Evolutionary conservation across 2,329 filamentous ascomycete genomes (phyloP).

Genomic region (Verticillium isaacii): DNA sequence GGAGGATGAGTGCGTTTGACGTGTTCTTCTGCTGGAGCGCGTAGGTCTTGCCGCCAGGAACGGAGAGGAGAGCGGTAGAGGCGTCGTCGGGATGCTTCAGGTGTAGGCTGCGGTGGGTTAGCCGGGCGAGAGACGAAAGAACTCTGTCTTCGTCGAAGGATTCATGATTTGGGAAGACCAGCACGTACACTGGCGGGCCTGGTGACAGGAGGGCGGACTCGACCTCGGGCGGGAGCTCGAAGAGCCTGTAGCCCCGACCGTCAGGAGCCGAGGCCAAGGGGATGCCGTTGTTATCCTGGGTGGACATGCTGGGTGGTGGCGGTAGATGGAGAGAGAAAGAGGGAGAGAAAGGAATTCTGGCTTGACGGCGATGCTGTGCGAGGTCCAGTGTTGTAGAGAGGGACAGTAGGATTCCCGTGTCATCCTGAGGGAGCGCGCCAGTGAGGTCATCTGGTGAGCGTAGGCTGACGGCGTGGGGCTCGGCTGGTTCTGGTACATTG

Average conservation of each 20-base stretch:
- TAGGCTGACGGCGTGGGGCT: not conserved
- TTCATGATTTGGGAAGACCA: not conserved
- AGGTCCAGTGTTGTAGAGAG: not conserved
- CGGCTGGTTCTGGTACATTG: too few species aligned
- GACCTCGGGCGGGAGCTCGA: constrained; percentile 58
- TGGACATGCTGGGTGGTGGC: constrained; percentile 31
- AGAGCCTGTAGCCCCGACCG: constrained; percentile 50
- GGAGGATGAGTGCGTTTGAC: constrained; percentile 59
- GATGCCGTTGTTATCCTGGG: constrained; percentile 39
- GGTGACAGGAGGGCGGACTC: constrained; percentile 50
- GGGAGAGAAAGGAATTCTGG: not conserved
- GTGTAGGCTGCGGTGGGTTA: constrained; percentile 9
- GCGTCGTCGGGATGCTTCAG: constrained; percentile 1
- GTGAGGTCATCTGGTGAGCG: not conserved
- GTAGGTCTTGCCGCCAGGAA: constrained; percentile 39
- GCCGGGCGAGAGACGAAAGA: constrained; percentile 1
- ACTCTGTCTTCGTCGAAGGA: not conserved
- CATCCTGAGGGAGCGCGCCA: not conserved
- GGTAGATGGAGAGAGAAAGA: not conserved
- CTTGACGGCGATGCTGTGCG: not conserved
- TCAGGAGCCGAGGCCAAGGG: constrained; percentile 45
- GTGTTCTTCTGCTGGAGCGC: constrained; percentile 62
- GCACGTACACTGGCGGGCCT: constrained; percentile 45
- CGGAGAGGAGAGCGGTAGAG: not conserved
- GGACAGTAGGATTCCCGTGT: not conserved